Base-by-base conservation (phyloP, 352 stramenopile genomes). In the Phytophthora europaea region DNA sequence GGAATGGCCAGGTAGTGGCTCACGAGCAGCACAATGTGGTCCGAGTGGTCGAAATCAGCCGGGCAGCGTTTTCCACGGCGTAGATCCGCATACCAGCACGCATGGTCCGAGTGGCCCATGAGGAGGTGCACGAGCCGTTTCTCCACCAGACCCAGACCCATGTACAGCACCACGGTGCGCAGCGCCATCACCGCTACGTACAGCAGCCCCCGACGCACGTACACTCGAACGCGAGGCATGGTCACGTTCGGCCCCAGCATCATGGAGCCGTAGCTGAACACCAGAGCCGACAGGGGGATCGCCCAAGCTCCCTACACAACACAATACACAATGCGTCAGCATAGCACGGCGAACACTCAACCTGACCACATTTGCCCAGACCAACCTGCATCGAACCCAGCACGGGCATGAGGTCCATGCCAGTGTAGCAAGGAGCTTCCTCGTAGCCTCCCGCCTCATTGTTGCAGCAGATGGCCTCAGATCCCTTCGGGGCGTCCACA, bases 1-100 rank as follows among this genome's bases (percentile, higher is more conserved):
- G 77, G 65, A 33, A 93, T 88, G 26, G 85, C 83, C 43, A 95
- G 12, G 75, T 92, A 95, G 59, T 95, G 88, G 55, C 80, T 76
- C 15, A 93, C 78, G 45, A 93, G 80, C 57, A 95, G 72, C 62
- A 95, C 86, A 13, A 95, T 66, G 73, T 95, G 88, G 73, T 95
- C 88, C 56, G 88, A 92, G 70, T 91, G 85, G 74, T 95, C 88
- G 63, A 95, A 95, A 23, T 69, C 65, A 67, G 75, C 48, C 4
- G 80, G 71, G 51, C 88, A 95, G 34, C 70, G 70, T 38, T 86
- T 72, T 69, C 82, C 80, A 28, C 76, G 83, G 36, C 88, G 88
- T 57, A 92, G 64, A 13, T 74, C 63, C 15, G 75, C 75, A 66
- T 92, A 95, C 87, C 85, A 92, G 76, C 87, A 93, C 16, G 67